A percentile compares a stretch with the other conserved stretches of the same genome.
These are phyloP conservation scores for Pythium vanterpoolii DNA, from an alignment of 352 stramenopile genomes.

Conservation along the genomic window DNA sequence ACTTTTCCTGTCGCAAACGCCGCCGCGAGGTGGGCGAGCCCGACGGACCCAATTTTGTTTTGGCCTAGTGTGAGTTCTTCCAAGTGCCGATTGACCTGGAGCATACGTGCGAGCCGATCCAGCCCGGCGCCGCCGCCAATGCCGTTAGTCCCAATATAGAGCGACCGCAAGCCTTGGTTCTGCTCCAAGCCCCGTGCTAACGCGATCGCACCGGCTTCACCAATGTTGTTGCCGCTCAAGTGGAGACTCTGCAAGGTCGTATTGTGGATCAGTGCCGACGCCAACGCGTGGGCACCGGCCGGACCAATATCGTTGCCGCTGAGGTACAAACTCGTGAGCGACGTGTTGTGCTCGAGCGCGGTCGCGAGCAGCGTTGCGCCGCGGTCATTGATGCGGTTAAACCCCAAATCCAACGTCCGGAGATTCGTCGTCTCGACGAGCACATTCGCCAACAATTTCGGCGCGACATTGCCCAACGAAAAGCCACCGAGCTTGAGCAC, in stretches of 20 bases:
- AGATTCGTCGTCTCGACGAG: constrained; percentile 40
- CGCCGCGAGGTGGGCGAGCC: constrained; percentile 51
- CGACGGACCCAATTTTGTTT: constrained; percentile 66
- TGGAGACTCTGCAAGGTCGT: constrained; percentile 59
- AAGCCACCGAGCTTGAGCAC: constrained; percentile 80
- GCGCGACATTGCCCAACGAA: constrained; percentile 62
- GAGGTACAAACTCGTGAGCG: constrained; percentile 71
- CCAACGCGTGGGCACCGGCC: constrained; percentile 39
- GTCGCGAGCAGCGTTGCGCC: constrained; percentile 52
- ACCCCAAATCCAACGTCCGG: constrained; percentile 68
- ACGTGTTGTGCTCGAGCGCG: constrained; percentile 55
- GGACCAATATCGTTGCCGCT: constrained; percentile 82
- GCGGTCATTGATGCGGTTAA: constrained; percentile 77
- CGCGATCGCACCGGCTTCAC: constrained; percentile 55
- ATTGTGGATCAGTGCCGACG: constrained; percentile 52
- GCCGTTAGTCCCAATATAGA: constrained; percentile 82
- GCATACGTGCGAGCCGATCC: constrained; percentile 47
- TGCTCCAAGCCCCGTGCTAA: constrained; percentile 50
- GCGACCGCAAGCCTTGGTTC: constrained; percentile 47
- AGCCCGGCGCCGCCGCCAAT: constrained; percentile 60
- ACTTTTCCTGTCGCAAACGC: constrained; percentile 55
- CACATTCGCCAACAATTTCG: constrained; percentile 55
- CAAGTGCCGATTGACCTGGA: constrained; percentile 53
- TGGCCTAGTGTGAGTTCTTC: constrained; percentile 76
- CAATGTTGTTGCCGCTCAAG: constrained; percentile 82